These are phyloP conservation scores for Alternaria panax DNA, from an alignment of 2,329 filamentous ascomycete species.

Conservation along the genomic window DNA sequence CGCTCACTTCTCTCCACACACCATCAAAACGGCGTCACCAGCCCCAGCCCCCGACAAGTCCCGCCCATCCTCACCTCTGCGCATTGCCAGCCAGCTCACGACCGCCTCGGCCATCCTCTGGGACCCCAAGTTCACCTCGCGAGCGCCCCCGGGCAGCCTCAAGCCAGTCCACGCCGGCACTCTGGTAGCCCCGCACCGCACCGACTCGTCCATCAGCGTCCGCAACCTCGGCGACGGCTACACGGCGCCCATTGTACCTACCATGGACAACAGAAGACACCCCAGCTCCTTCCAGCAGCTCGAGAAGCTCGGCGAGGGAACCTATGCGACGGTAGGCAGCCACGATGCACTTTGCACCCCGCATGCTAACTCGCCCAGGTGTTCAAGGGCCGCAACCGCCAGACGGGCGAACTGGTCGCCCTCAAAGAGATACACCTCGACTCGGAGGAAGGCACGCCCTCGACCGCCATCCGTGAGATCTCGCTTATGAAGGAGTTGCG, in stretches of 20 bases:
- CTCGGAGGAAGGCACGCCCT: conserved; percentile 96
- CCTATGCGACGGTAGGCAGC: conserved; percentile 86
- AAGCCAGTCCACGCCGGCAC: conserved; percentile 59
- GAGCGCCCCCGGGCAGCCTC: conserved; percentile 55
- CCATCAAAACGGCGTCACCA: conserved; percentile 23
- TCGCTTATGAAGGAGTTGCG: conserved; percentile 99
- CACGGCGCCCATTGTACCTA: conserved; percentile 37
- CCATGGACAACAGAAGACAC: conserved; percentile 90
- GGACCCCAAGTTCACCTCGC: conserved; percentile 57
- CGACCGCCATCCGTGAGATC: conserved; percentile 96
- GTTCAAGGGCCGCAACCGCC: conserved; percentile 96
- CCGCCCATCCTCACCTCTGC: conserved; percentile 35
- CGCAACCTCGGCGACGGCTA: conserved; percentile 56
- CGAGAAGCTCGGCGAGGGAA: conserved; percentile 97
- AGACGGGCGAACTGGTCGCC: conserved; percentile 95
- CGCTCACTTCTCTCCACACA: not conserved
- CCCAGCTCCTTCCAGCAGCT: conserved; percentile 99
- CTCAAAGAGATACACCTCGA: conserved; percentile 99
- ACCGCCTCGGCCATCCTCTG: conserved; percentile 60
- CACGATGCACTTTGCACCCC: too few species aligned
- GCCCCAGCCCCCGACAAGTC: conserved; percentile 18
- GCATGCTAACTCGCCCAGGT: conserved; percentile 66
- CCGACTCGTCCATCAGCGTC: conserved; percentile 61
- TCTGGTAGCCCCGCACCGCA: conserved; percentile 55
- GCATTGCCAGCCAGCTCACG: conserved; percentile 56